Conservation (phyloP, 2,329 filamentous ascomycete genomes). For the Cylindrodendrum hubeiense region DNA sequence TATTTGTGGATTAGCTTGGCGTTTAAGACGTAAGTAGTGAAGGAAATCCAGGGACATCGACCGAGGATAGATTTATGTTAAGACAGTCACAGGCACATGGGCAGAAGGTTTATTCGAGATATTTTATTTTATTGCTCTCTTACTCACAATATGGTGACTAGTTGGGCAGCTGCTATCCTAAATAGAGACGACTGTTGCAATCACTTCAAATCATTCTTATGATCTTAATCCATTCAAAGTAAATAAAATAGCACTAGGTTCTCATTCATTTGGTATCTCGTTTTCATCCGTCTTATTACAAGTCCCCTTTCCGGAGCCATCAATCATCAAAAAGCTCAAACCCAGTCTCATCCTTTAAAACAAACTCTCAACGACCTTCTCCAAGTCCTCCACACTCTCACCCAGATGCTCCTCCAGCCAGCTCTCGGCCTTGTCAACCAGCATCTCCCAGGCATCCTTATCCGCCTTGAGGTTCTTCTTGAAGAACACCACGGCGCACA, state of each 20-base stretch:
- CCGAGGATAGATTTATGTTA: no score
- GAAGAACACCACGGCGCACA: slow-evolving; percentile 52
- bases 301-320: not conserved
- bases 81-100: not conserved
- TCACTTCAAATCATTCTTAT: not conserved
- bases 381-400: slow-evolving; percentile 26
- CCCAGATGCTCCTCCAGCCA: slow-evolving; percentile 57
- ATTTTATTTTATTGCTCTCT: not conserved
- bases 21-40: no score
- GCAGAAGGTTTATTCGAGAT: not conserved
- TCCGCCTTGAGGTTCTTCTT: slow-evolving; percentile 57
- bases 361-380: slow-evolving; percentile 30
- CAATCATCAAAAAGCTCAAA: not conserved
- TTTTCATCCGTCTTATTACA: not conserved
- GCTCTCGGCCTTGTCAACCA: slow-evolving; percentile 68
- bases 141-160: not conserved
- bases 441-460: slow-evolving; percentile 72
- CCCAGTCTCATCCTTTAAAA: slow-evolving; percentile 25
- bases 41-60: no score
- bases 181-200: not conserved
- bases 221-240: not conserved
- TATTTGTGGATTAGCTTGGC: no score
- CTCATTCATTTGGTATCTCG: not conserved
- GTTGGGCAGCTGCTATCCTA: not conserved
- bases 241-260: not conserved